A percentile compares a stretch with the other conserved stretches of the same genome.
Conservation (phyloP, 2,329 filamentous ascomycete species). For the Monosporascus sp. region DNA sequence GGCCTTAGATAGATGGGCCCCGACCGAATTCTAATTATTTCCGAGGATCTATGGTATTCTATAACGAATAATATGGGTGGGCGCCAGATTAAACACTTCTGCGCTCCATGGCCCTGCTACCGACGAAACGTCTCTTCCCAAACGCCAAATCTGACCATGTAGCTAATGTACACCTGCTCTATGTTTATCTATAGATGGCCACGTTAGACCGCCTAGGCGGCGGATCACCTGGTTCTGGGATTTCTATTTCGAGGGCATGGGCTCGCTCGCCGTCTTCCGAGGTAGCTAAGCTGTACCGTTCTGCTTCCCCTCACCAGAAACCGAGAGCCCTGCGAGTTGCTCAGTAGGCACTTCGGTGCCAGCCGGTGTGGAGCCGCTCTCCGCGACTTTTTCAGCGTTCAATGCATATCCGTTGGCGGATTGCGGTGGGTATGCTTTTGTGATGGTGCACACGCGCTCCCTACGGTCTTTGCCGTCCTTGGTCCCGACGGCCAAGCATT, state of each 20-base stretch:
- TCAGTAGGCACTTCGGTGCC: slow-evolving; percentile 4
- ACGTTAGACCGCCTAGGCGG: too few species aligned
- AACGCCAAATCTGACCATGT: background rate
- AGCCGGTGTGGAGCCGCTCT: slow-evolving; percentile 7
- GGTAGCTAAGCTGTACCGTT: slow-evolving; percentile 10
- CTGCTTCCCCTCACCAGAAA: slow-evolving; percentile 10
- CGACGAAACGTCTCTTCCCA: background rate
- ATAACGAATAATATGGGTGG: background rate
- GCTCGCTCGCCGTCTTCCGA: slow-evolving; percentile 12
- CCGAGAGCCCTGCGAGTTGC: slow-evolving; percentile 16
- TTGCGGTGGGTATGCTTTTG: slow-evolving; percentile 34
- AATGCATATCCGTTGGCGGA: slow-evolving; percentile 7
- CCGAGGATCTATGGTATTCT: too few species aligned
- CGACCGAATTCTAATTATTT: too few species aligned
- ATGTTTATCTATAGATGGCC: background rate
- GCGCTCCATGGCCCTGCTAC: background rate
- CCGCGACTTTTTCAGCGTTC: slow-evolving; percentile 6
- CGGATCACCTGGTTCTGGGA: too few species aligned
- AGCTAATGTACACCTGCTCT: background rate
- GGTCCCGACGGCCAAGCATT: slow-evolving; percentile 49
- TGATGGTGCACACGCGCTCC: slow-evolving; percentile 47
- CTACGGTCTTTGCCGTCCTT: slow-evolving; percentile 38
- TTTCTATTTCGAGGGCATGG: slow-evolving; percentile 6
- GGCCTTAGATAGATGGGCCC: background rate
- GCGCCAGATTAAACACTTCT: background rate